Base-by-base conservation (phyloP, 2,329 filamentous ascomycete genomes). In the Penicillium sclerotiorum region DNA sequence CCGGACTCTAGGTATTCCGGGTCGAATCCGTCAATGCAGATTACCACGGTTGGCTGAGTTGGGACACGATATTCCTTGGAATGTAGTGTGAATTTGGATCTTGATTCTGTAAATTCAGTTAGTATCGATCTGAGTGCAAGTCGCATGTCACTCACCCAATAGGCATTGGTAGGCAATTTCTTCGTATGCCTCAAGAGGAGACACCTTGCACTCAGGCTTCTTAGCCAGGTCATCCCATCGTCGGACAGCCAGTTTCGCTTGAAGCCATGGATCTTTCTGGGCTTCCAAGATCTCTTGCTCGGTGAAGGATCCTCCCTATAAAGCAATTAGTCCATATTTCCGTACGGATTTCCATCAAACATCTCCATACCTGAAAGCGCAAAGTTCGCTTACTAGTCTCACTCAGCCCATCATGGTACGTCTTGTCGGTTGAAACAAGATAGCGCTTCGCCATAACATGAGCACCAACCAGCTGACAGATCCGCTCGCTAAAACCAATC, bases 11-110 rank as follows among this genome's bases (percentile, higher is more conserved):
- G 64, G 45, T 77, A 76, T 37, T 68, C 61, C 1, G 74, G 72
- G 46, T 76, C 74, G 50, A 76, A 77, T 20, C 74, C 73, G 53
- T 76, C 73, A 35, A 76, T 58, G 44, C 73, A 76, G 25, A 76
- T 61, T 1, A 74, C 67, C 3, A 75, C 71, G 0, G 72, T 72
- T 4, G 72, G 70, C n/a, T 52, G 49, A 23, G 46, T 56, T 11
- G 70, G 71, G 5, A 72, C 47, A 7, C 48, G 44, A 53, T 73
- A 73, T 27, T 51, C 59, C 50, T 61, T 54, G 2, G 57, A 61
- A 48, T 72, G 69, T 9, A 70, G 48, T 5, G 50, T 55, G 32
- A 58, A 55, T 36, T 47, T 51, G 5, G 52, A 53, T 21, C 55
- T 30, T 7, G 59, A 62, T 21, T 52, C 56, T 62, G 4, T 8